A percentile compares a stretch with the other conserved stretches of the same genome.
These are phyloP conservation scores for Schizosaccharomyces cryophilus DNA, from an alignment of 805 yeast species.

Conservation along the genomic window DNA sequence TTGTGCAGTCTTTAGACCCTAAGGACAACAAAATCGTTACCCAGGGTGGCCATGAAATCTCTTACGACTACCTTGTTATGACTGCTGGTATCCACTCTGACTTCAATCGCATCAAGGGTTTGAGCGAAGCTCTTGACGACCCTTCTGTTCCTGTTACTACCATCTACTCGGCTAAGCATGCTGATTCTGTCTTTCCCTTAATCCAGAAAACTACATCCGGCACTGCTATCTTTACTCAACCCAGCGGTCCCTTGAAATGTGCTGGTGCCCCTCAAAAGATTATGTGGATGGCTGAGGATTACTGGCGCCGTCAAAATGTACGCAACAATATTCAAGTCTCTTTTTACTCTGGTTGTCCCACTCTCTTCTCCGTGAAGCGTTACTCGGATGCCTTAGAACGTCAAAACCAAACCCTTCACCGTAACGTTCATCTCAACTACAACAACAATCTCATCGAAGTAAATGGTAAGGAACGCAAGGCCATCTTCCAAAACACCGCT, in stretches of 20 bases:
- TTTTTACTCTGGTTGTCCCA: neutral
- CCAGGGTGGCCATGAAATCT: neutral
- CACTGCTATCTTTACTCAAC: conserved; percentile 3
- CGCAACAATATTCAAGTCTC: neutral
- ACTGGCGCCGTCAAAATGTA: neutral
- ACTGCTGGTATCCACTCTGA: conserved; percentile 1
- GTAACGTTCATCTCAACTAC: neutral
- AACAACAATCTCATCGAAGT: neutral
- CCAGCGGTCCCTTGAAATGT: conserved; percentile 1
- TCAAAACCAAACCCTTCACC: neutral
- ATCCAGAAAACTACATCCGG: neutral
- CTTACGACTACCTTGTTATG: neutral
- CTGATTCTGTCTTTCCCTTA: neutral
- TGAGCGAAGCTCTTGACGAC: neutral
- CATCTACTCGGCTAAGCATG: neutral
- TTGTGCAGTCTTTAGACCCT: neutral
- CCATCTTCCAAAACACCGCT: neutral
- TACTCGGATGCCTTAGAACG: conserved; percentile 1
- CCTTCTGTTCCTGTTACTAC: neutral
- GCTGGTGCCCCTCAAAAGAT: conserved; percentile 4
- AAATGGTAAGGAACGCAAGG: neutral
- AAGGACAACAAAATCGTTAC: neutral
- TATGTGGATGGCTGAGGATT: conserved; percentile 4
- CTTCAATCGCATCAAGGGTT: neutral
- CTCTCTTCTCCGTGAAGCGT: neutral